Base-by-base conservation (phyloP, 805 yeast genomes). In the Suhomyces pyralidae region DNA sequence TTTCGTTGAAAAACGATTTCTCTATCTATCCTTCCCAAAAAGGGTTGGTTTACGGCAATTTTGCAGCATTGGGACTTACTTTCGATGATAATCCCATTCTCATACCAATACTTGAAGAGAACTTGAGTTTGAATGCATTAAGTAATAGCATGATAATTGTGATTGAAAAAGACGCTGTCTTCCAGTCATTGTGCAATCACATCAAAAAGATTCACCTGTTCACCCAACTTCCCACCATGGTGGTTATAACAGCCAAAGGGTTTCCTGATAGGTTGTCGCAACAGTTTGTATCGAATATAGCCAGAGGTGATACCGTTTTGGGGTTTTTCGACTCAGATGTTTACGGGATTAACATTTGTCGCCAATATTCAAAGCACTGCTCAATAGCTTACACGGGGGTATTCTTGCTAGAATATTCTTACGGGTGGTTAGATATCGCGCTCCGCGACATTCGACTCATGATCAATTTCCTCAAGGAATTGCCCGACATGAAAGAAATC, bases 261-360 rank as follows among this genome's bases (percentile, higher is more conserved):
- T 84, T 74, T 58, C 90, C 91, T 0, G 91, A 86, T 61, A 59
- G 71, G 10, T 64, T 79, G 5, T 84, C 90, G 0, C 70, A 76
- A 46, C 56, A 61, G 22, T 76, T 84, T 51, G 56, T 82, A 7
- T 45, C 55, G 5, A 55, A 57, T 2, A 48, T 80, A 10, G 50
- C 65, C 10, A 53, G 60, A 17, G 54, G 65, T n/a, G 70, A 57
- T 0, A 81, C 80, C 0, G 61, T 82, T 0, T 61, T 63, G 19
- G 83, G 79, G 0, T 70, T 81, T 32, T 82, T 84, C 25, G 91
- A 86, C 61, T 77, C 86, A 14, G 91, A 86, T 58, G 80, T 86
- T 2, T 82, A 82, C 61, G 91, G 91, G 0, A 61, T 83, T 8
- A 73, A 74, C 57, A 85, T 85, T 32, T 67, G 76, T 52, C 61